A percentile compares a stretch with the other conserved stretches of the same genome.
Conservation (phyloP, 768 basidiomycete genomes). For the Gyrodon lividus region DNA sequence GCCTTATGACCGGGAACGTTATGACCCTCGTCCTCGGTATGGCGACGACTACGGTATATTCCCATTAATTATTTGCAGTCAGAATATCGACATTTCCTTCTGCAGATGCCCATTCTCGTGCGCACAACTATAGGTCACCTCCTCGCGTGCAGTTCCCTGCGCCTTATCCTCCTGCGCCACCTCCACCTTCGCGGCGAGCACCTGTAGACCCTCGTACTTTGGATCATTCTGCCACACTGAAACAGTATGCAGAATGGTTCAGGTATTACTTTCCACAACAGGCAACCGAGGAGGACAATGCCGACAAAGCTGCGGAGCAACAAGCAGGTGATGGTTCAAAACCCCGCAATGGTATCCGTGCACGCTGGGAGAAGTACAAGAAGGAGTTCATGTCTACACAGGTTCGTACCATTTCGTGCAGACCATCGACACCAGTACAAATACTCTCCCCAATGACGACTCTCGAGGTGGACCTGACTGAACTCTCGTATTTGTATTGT, state of each 20-base stretch:
- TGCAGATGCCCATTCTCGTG: slow-evolving; percentile 64
- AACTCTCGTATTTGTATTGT: slow-evolving; percentile 41
- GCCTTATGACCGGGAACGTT: slow-evolving; percentile 81
- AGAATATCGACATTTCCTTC: slow-evolving; percentile 10
- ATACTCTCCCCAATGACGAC: slow-evolving; percentile 13
- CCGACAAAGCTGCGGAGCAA: slow-evolving; percentile 81
- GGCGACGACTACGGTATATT: slow-evolving; percentile 77
- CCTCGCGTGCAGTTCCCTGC: slow-evolving; percentile 52
- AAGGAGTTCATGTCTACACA: slow-evolving; percentile 85
- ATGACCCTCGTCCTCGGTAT: slow-evolving; percentile 80
- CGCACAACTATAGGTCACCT: slow-evolving; percentile 62
- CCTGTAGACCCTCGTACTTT: slow-evolving; percentile 80
- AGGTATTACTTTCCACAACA: slow-evolving; percentile 72
- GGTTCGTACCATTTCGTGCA: slow-evolving; percentile 53
- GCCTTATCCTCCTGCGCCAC: slow-evolving; percentile 39
- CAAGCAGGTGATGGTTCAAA: slow-evolving; percentile 81
- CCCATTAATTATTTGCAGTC: neutral
- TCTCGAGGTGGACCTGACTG: slow-evolving; percentile 18
- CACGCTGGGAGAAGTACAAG: slow-evolving; percentile 91
- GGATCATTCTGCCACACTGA: slow-evolving; percentile 77
- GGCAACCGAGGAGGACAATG: slow-evolving; percentile 78
- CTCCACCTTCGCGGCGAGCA: slow-evolving; percentile 53
- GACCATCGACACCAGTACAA: slow-evolving; percentile 5
- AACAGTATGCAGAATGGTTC: slow-evolving; percentile 90
- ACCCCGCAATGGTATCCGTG: slow-evolving; percentile 80